Evolutionary conservation across 345 rosid genomes (phyloP).

Genomic region (Gossypium raimondii): DNA sequence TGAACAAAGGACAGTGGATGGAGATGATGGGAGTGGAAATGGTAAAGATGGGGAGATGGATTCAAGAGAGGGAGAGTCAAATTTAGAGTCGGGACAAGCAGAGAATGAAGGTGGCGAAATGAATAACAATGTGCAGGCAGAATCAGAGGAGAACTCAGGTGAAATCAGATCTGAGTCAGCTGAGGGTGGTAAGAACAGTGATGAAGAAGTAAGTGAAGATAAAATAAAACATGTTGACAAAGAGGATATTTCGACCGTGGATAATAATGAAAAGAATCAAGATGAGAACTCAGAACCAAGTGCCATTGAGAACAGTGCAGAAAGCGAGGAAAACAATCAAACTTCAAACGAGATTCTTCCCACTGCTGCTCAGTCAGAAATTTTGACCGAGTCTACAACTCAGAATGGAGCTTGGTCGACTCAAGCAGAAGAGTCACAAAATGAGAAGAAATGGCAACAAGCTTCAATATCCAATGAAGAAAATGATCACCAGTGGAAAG

Average conservation of each 20-base stretch:
- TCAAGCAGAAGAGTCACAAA: conserved; percentile 75
- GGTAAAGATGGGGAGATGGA: conserved; percentile 27
- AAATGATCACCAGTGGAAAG: conserved; percentile 52
- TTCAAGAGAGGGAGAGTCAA: conserved; percentile 31
- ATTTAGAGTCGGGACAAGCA: conserved; percentile 25
- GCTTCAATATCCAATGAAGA: conserved; percentile 38
- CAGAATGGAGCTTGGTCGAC: conserved; percentile 71
- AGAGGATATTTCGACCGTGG: background rate
- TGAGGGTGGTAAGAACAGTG: conserved; percentile 34
- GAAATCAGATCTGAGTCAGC: conserved; percentile 33
- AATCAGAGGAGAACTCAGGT: conserved; percentile 32
- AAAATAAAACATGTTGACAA: background rate
- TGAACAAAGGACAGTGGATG: conserved; percentile 24
- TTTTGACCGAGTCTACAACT: conserved; percentile 56
- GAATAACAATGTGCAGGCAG: conserved; percentile 30
- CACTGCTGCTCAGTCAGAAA: conserved; percentile 57
- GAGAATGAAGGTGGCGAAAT: conserved; percentile 25
- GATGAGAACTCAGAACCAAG: conserved; percentile 29
- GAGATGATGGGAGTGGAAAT: conserved; percentile 23
- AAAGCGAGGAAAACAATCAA: conserved; percentile 42
- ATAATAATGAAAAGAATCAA: conserved; percentile 16
- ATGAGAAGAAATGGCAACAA: conserved; percentile 63
- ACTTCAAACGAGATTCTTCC: conserved; percentile 39
- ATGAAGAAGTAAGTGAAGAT: conserved; percentile 24
- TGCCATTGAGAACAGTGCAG: conserved; percentile 29